phyloP scores from a whole-genome alignment of 306 rosid species.

The Begonia peltatifolia region DNA sequence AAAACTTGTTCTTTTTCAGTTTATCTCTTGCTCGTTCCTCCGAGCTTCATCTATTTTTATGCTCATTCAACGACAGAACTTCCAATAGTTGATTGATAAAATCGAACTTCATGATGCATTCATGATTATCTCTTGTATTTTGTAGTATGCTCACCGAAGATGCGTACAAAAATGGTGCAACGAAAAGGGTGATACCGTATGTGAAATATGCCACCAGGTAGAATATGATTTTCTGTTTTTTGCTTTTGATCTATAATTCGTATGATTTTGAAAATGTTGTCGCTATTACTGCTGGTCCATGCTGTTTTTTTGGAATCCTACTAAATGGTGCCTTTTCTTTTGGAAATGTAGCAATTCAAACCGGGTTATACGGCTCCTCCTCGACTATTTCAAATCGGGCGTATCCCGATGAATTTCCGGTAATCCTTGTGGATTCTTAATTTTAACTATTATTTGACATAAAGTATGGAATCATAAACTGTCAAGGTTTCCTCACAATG shows the following conservation, averaged over 20 bases:
- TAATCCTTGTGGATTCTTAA: constrained; percentile 13
- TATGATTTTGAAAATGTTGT: too few relatives aligned
- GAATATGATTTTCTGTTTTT: constrained; percentile 3
- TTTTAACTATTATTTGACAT: too few relatives aligned
- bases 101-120: too few relatives aligned
- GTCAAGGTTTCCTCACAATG: too few relatives aligned
- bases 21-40: too few relatives aligned
- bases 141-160: constrained; percentile 90
- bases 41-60: too few relatives aligned
- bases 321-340: not conserved
- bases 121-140: constrained; percentile 5
- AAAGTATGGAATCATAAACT: too few relatives aligned
- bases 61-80: too few relatives aligned
- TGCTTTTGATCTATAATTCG: not conserved
- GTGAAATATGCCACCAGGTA: constrained; percentile 98
- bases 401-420: constrained; percentile 94
- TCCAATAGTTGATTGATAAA: too few relatives aligned
- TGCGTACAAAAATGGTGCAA: constrained; percentile 94
- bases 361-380: constrained; percentile 92
- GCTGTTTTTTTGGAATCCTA: not conserved
- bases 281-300: too few relatives aligned
- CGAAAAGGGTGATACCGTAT: constrained; percentile 81
- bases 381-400: constrained; percentile 72
- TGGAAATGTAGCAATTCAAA: constrained; percentile 50
- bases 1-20: too few relatives aligned